Conservation (phyloP, 306 rosid genomes). For the Bauhinia variegata region DNA sequence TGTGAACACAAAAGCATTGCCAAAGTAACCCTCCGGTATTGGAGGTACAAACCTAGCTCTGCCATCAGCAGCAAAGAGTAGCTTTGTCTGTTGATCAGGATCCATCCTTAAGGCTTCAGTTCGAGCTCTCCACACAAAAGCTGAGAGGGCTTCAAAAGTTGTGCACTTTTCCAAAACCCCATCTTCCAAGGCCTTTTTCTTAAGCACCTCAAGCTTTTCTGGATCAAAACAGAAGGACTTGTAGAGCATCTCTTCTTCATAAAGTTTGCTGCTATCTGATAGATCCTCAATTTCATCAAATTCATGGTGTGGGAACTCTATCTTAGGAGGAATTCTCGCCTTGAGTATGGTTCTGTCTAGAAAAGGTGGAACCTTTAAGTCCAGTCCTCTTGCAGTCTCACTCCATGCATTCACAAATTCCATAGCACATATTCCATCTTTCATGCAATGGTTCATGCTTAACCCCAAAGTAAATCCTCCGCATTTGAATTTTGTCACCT, state of each 20-base stretch:
- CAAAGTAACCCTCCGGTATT: constrained; percentile 68
- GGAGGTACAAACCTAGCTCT: constrained; percentile 68
- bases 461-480: constrained; percentile 66
- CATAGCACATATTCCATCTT: constrained; percentile 63
- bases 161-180: constrained; percentile 62
- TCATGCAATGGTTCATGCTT: constrained; percentile 56
- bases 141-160: constrained; percentile 70
- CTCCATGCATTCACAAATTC: constrained; percentile 68
- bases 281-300: constrained; percentile 69
- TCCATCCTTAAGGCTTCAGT: constrained; percentile 63
- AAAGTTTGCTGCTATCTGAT: constrained; percentile 51
- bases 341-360: constrained; percentile 68
- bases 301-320: constrained; percentile 65
- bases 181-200: constrained; percentile 60
- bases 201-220: constrained; percentile 56
- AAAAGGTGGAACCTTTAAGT: constrained; percentile 55
- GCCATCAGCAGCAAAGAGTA: constrained; percentile 82
- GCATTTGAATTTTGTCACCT: constrained; percentile 65
- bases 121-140: constrained; percentile 84
- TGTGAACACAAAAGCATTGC: constrained; percentile 79
- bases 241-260: constrained; percentile 52
- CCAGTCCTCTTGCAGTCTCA: constrained; percentile 66
- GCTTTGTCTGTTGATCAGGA: constrained; percentile 69
- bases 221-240: constrained; percentile 62
- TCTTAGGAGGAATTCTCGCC: constrained; percentile 61